Percentiles rank a stretch among this genome's conserved stretches.
Evolutionary conservation across 2,329 filamentous ascomycete genomes (phyloP).

Genomic region (Sarocladium brachiariae): DNA sequence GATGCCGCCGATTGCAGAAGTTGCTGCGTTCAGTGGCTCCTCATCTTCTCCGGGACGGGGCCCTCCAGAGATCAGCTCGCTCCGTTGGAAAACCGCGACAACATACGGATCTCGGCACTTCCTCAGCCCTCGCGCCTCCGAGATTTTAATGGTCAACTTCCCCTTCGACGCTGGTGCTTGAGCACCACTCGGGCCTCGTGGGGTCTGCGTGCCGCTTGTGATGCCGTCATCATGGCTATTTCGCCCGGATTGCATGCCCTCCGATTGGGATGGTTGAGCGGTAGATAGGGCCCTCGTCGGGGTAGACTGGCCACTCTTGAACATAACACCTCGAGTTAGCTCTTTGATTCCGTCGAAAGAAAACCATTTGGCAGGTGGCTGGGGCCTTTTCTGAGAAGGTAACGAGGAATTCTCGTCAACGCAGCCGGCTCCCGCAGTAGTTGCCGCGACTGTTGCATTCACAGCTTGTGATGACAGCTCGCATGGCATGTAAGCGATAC

Average conservation of each 20-base stretch:
- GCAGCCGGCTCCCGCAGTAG: too few relatives aligned
- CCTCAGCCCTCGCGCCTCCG: conserved; percentile 74
- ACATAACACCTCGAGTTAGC: conserved; percentile 71
- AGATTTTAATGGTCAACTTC: conserved; percentile 82
- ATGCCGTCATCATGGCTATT: conserved; percentile 36
- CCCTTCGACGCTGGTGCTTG: conserved; percentile 71
- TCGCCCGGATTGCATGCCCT: conserved; percentile 33
- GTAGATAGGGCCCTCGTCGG: conserved; percentile 80
- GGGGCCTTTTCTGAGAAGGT: conserved; percentile 14
- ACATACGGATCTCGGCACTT: conserved; percentile 88
- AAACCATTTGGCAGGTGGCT: conserved; percentile 46
- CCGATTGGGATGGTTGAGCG: conserved; percentile 45
- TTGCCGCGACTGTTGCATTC: background rate
- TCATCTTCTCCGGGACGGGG: conserved; percentile 61
- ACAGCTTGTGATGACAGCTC: conserved; percentile 1
- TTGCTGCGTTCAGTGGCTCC: conserved; percentile 40
- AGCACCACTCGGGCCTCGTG: conserved; percentile 42
- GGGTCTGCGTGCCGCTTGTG: conserved; percentile 47
- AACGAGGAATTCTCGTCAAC: background rate
- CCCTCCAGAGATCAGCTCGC: conserved; percentile 88
- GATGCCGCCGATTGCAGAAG: conserved; percentile 46
- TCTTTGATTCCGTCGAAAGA: conserved; percentile 66
- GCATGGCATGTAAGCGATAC: background rate
- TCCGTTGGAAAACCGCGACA: conserved; percentile 93
- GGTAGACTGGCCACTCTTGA: conserved; percentile 89